phyloP scores from a whole-genome alignment of 176 grass and related monocot genomes.

The Raddia distichophylla region DNA sequence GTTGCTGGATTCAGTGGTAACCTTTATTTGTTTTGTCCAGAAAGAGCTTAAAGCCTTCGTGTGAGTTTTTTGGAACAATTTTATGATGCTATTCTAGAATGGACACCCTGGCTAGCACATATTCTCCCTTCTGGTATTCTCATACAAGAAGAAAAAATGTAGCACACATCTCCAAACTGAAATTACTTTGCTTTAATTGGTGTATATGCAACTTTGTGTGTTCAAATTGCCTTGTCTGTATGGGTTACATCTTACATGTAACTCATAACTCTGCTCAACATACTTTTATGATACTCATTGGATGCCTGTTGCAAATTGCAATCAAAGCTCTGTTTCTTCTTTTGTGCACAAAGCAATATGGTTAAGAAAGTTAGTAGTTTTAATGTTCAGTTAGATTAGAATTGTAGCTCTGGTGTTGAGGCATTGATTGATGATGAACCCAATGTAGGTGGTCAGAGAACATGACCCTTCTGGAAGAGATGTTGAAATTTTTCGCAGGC shows the following conservation, averaged over 20 bases:
- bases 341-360: neutral
- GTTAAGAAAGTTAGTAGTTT: constrained; percentile 21
- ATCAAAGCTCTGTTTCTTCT: neutral
- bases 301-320: neutral
- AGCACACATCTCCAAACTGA: neutral
- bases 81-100: neutral
- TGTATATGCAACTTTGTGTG: neutral
- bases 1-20: constrained; percentile 23
- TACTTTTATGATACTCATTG: neutral
- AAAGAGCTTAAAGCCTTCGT: neutral
- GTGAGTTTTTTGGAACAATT: neutral
- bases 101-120: neutral
- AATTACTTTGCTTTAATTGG: neutral
- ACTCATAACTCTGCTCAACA: constrained; percentile 4
- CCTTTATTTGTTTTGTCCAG: neutral
- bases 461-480: constrained; percentile 87
- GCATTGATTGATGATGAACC: constrained; percentile 26
- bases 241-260: neutral
- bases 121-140: neutral
- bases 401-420: neutral
- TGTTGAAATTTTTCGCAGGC: constrained; percentile 82
- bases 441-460: constrained; percentile 85
- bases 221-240: neutral
- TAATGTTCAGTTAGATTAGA: neutral
- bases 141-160: neutral